Conservation (phyloP, 257 asterid species). For the Nyctanthes arbortristis region DNA sequence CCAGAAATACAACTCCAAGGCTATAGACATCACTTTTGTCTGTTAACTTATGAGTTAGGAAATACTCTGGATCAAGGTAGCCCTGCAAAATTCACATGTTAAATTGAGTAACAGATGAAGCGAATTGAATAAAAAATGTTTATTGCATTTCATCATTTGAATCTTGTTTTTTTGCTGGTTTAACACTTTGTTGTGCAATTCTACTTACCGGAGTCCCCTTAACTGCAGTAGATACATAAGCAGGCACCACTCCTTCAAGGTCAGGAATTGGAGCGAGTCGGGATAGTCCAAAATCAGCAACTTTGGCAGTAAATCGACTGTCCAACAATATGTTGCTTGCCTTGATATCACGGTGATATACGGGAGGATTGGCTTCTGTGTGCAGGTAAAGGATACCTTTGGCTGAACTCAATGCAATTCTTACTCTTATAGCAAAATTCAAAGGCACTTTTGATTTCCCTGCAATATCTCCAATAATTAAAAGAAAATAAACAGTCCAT, state of each 20-base stretch:
- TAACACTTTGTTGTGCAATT: background rate
- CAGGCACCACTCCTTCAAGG: constrained; percentile 70
- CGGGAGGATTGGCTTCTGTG: constrained; percentile 96
- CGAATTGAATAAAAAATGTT: background rate
- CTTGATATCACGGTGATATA: constrained; percentile 95
- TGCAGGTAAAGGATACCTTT: constrained; percentile 95
- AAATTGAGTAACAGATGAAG: background rate
- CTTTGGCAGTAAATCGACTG: constrained; percentile 72
- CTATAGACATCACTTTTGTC: constrained; percentile 98
- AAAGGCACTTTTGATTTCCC: constrained; percentile 62
- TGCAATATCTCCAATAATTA: constrained; percentile 31
- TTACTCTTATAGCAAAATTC: constrained; percentile 70
- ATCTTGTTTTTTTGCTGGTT: background rate
- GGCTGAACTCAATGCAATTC: constrained; percentile 76
- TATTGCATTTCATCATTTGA: too few species aligned
- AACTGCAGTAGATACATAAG: constrained; percentile 92
- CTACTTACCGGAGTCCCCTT: constrained; percentile 94
- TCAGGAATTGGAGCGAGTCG: constrained; percentile 86
- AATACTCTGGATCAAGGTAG: constrained; percentile 96
- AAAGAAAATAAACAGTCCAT: background rate
- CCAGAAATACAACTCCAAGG: constrained; percentile 94
- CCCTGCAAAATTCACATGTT: constrained; percentile 53
- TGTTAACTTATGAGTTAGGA: constrained; percentile 85
- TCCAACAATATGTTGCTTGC: constrained; percentile 90
- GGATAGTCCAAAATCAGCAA: constrained; percentile 96